Conservation (phyloP, 805 yeast species). For the Yamadazyma nakazawae region DNA sequence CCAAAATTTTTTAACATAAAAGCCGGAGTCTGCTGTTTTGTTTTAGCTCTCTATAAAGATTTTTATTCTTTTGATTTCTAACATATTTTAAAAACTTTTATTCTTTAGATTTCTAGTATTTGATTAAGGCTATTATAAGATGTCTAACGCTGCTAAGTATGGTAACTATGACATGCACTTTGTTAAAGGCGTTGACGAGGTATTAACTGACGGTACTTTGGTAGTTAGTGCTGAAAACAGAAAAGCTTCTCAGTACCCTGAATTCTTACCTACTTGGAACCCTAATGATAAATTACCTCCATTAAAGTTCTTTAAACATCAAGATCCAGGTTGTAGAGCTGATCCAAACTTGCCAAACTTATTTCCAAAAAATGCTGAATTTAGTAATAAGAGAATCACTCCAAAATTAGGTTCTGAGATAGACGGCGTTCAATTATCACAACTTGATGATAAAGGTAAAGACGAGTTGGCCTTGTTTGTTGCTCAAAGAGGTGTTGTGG, state of each 20-base stretch:
- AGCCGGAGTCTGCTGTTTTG: constrained; percentile 3
- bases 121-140: background rate
- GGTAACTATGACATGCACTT: constrained; percentile 14
- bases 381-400: constrained; percentile 20
- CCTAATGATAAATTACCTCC: constrained; percentile 29
- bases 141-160: constrained; percentile 9
- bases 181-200: constrained; percentile 12
- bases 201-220: constrained; percentile 21
- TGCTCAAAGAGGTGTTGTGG: constrained; percentile 34
- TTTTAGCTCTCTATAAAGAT: background rate
- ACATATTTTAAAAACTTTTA: background rate
- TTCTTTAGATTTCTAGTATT: background rate
- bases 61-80: background rate
- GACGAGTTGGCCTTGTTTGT: constrained; percentile 31
- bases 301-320: constrained; percentile 23
- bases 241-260: constrained; percentile 22
- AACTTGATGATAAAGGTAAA: constrained; percentile 23
- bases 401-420: constrained; percentile 34
- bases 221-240: constrained; percentile 25
- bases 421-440: constrained; percentile 28
- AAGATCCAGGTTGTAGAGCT: constrained; percentile 29
- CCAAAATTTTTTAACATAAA: constrained; percentile 1
- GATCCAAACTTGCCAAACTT: constrained; percentile 20
- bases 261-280: constrained; percentile 34
- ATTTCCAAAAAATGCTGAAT: constrained; percentile 15